Conservation (phyloP, 192 early-diverging fungal species). For the Coemansia sp. region DNA sequence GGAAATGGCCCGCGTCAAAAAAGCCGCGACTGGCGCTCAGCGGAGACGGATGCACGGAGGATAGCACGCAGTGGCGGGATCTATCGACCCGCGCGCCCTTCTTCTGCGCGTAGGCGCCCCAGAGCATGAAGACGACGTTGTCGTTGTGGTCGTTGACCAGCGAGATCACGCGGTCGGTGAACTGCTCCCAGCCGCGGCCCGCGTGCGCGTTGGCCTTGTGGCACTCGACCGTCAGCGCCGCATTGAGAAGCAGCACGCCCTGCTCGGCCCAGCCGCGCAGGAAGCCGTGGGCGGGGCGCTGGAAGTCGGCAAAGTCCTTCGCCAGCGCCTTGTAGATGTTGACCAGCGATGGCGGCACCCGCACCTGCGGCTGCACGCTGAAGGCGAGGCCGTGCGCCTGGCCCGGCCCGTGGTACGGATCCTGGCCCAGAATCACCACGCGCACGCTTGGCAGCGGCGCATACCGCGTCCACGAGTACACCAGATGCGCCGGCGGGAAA, state of each 20-base stretch:
- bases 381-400: conserved; percentile 94
- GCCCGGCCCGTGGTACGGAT: conserved; percentile 69
- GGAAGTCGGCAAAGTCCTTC: conserved; percentile 71
- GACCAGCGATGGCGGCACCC: conserved; percentile 78
- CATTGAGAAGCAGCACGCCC: conserved; percentile 90
- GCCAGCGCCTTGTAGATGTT: conserved; percentile 90
- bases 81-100: conserved; percentile 74
- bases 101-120: conserved; percentile 90
- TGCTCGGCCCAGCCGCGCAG: conserved; percentile 80
- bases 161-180: conserved; percentile 82
- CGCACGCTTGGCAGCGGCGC: conserved; percentile 65
- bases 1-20: conserved; percentile 85
- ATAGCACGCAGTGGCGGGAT: conserved; percentile 81
- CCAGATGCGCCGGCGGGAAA: conserved; percentile 72
- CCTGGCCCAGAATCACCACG: conserved; percentile 95
- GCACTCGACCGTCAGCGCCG: conserved; percentile 81
- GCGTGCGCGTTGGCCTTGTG: conserved; percentile 81
- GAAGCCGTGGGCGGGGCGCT: conserved; percentile 73
- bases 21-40: conserved; percentile 85
- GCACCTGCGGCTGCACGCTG: conserved; percentile 79
- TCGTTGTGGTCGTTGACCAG: conserved; percentile 63
- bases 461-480: conserved; percentile 86
- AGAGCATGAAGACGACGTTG: conserved; percentile 90
- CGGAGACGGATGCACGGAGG: conserved; percentile 88
- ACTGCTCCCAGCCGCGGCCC: conserved; percentile 79